These are phyloP conservation scores for Backusella westeae DNA, from an alignment of 192 early-diverging fungal genomes.

Conservation along the genomic window DNA sequence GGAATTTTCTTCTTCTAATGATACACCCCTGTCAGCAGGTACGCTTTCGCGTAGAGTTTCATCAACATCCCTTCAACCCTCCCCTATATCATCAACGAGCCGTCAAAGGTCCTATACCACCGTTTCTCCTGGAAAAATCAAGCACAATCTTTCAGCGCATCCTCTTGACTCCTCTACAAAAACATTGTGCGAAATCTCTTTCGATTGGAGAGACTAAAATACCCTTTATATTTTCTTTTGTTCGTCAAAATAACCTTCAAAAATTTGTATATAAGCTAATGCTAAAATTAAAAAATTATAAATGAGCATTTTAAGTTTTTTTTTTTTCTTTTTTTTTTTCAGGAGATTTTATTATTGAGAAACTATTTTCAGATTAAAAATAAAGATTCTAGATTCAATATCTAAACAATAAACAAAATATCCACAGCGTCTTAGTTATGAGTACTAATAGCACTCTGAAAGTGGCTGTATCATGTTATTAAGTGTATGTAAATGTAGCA, in stretches of 20 bases:
- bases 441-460: neutral
- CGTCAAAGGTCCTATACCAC: conserved; percentile 1
- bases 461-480: neutral
- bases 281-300: neutral
- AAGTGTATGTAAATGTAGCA: neutral
- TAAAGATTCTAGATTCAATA: neutral
- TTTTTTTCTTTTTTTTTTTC: neutral
- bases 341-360: neutral
- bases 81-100: neutral
- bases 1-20: neutral
- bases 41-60: neutral
- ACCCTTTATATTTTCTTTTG: neutral
- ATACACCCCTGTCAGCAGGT: neutral
- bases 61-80: conserved; percentile 5
- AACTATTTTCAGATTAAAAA: neutral
- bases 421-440: neutral
- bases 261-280: neutral
- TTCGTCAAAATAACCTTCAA: neutral
- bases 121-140: neutral
- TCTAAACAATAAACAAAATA: neutral
- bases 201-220: neutral
- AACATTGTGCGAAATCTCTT: neutral
- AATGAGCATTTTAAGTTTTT: neutral
- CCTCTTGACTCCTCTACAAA: neutral
- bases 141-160: neutral